Base-by-base conservation (phyloP, 345 rosid genomes). In the Sisymbrium irio region DNA sequence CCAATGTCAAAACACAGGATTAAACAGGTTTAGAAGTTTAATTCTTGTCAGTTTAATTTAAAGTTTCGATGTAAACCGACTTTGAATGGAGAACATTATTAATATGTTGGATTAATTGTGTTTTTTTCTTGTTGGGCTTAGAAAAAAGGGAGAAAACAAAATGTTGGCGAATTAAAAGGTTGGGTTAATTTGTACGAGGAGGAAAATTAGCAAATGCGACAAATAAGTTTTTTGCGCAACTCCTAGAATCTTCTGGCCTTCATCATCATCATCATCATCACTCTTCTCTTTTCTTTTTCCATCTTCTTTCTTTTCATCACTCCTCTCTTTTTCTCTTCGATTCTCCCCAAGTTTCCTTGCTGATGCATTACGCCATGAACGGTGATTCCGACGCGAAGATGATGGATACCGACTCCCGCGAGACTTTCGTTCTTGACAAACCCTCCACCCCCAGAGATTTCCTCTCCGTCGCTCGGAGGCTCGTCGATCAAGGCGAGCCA, bases 401-500 rank as follows among this genome's bases (percentile, higher is more conserved):
- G 87, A 83, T 77, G 79, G 88, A 85, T 1, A 79, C 77, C n/a
- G 90, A 82, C 57, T 17, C 79, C 10, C 11, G 39, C 1, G 61
- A 78, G 4, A 30, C 72, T 19, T 9, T 50, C 28, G 71, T 39
- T 22, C 77, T 51, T 42, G 68, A 50, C 45, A 76, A 80, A 4
- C 65, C 65, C 37, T 73, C 65, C 53, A 65, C 41, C 73, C 82
- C 68, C 0, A 78, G 69, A 66, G 89, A 86, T 74, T 70, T 90
- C 17, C 87, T 92, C 69, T 18, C 87, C 40, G 74, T 79, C 65
- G 98, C 98, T 65, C 92, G 91, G 66, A 84, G 77, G 47, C 90
- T 88, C 75, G 79, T 88, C 80, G 74, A 82, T 76, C 84, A 88
- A 79, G 97, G 98, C 58, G 80, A 88, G 44, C 97, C 96, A 41